Evolutionary conservation across 192 early-diverging fungal species (phyloP).

Genomic region (Chytriomyces sp.): DNA sequence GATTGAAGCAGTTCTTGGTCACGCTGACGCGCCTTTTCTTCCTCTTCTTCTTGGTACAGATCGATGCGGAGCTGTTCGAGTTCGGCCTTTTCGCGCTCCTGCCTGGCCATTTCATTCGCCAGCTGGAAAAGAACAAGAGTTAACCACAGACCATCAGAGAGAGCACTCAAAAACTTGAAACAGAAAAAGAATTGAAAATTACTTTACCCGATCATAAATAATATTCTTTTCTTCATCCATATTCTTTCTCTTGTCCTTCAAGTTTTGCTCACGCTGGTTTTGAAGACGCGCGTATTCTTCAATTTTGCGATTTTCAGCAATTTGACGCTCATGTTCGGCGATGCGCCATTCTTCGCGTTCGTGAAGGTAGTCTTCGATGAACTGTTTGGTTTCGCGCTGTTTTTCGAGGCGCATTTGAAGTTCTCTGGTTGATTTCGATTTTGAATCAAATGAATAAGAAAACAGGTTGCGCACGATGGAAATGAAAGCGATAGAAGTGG

Average conservation of each 20-base stretch:
- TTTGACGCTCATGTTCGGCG: slow-evolving; percentile 44
- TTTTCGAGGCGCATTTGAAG: slow-evolving; percentile 51
- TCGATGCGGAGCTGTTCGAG: slow-evolving; percentile 64
- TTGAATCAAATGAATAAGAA: background rate
- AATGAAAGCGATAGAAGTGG: background rate
- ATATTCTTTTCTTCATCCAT: slow-evolving; percentile 49
- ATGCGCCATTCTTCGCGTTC: slow-evolving; percentile 55
- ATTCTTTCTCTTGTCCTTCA: slow-evolving; percentile 44
- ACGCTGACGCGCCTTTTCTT: slow-evolving; percentile 47
- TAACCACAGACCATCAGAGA: background rate
- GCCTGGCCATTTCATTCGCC: slow-evolving; percentile 54
- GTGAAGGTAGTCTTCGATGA: slow-evolving; percentile 56
- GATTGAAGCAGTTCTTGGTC: slow-evolving; percentile 52
- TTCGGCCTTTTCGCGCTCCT: slow-evolving; percentile 55
- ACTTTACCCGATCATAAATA: slow-evolving; percentile 58
- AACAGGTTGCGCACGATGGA: background rate
- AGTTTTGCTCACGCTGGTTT: slow-evolving; percentile 47
- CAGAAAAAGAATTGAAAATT: slow-evolving; percentile 3
- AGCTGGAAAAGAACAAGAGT: slow-evolving; percentile 41
- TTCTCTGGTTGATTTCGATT: slow-evolving; percentile 41
- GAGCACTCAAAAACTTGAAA: slow-evolving; percentile 14
- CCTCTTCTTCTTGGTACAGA: slow-evolving; percentile 61
- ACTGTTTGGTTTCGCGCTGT: slow-evolving; percentile 62
- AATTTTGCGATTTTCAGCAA: slow-evolving; percentile 57
- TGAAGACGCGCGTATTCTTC: slow-evolving; percentile 56